phyloP scores from a whole-genome alignment of 345 rosid species.

The Brassica incana region DNA sequence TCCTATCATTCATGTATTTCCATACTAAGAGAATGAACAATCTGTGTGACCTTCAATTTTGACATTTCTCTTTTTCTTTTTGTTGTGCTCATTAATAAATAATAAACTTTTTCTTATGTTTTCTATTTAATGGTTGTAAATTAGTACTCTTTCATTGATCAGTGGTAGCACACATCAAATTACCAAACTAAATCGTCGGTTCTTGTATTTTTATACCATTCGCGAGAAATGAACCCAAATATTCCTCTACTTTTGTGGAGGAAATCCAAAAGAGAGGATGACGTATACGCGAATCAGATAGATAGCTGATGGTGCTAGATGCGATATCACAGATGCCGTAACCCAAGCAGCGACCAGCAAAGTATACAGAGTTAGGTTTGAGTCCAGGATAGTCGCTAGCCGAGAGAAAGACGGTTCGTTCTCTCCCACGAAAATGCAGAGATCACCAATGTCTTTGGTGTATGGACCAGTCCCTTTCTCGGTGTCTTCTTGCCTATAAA shows the following conservation, averaged over 20 bases:
- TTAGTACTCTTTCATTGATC: no score
- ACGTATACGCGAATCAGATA: conserved; percentile 5
- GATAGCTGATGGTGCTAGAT: conserved; percentile 3
- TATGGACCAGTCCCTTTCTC: not conserved
- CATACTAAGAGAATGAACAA: no score
- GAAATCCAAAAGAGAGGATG: conserved; percentile 8
- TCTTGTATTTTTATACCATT: no score
- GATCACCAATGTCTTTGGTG: conserved; percentile 9
- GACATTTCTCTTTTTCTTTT: no score
- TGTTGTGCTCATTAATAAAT: no score
- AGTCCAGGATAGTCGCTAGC: conserved; percentile 14
- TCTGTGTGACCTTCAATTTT: no score
- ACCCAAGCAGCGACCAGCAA: conserved; percentile 10
- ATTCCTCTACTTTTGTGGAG: not conserved
- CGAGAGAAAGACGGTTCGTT: conserved; percentile 13
- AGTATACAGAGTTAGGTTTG: conserved; percentile 19
- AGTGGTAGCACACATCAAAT: no score
- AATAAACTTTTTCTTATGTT: no score
- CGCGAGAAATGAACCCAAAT: no score
- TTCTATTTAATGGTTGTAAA: no score
- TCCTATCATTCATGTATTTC: no score
- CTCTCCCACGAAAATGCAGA: conserved; percentile 9
- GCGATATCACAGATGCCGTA: conserved; percentile 12
- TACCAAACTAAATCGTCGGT: no score
- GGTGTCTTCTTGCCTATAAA: conserved; percentile 13